These are phyloP conservation scores for Jaenimonas drosophilae DNA, from an alignment of 208 protist species.

Conservation along the genomic window DNA sequence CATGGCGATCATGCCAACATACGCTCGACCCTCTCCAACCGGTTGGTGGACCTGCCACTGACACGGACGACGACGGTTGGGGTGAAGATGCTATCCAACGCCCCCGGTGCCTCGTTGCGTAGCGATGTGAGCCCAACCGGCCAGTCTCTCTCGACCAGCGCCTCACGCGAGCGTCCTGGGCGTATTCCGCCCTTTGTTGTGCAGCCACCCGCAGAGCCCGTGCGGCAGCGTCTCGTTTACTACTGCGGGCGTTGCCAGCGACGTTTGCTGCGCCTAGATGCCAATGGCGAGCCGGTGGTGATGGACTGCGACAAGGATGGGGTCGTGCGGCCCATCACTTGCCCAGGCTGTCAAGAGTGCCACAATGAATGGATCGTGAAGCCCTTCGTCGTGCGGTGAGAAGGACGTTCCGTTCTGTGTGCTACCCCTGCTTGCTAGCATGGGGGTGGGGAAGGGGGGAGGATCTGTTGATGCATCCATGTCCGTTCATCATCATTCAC, in stretches of 20 bases:
- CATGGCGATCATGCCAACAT: slow-evolving; percentile 72
- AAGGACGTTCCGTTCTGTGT: too few species aligned
- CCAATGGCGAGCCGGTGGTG: slow-evolving; percentile 66
- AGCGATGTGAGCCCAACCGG: neutral
- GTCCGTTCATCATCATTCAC: too few species aligned
- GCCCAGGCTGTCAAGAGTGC: slow-evolving; percentile 60
- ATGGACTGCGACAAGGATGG: slow-evolving; percentile 62
- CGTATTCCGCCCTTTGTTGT: neutral
- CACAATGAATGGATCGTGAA: slow-evolving; percentile 66
- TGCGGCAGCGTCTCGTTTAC: slow-evolving; percentile 21
- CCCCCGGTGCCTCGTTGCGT: neutral
- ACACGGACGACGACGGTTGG: neutral
- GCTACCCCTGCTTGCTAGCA: too few species aligned
- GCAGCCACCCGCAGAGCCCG: neutral
- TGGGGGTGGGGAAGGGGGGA: too few species aligned
- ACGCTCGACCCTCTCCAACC: slow-evolving; percentile 62
- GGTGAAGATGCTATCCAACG: neutral
- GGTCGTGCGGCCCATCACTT: slow-evolving; percentile 50
- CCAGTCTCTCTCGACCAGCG: neutral
- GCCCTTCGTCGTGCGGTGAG: slow-evolving; percentile 27
- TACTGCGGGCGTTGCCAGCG: slow-evolving; percentile 66
- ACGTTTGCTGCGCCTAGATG: slow-evolving; percentile 60
- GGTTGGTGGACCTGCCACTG: slow-evolving; percentile 15
- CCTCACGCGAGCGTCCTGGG: slow-evolving; percentile 1
- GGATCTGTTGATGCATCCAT: too few species aligned